Percentiles rank a stretch among this genome's conserved stretches.
Conservation (phyloP, 257 asterid genomes). For the Plectranthus barbatus region DNA sequence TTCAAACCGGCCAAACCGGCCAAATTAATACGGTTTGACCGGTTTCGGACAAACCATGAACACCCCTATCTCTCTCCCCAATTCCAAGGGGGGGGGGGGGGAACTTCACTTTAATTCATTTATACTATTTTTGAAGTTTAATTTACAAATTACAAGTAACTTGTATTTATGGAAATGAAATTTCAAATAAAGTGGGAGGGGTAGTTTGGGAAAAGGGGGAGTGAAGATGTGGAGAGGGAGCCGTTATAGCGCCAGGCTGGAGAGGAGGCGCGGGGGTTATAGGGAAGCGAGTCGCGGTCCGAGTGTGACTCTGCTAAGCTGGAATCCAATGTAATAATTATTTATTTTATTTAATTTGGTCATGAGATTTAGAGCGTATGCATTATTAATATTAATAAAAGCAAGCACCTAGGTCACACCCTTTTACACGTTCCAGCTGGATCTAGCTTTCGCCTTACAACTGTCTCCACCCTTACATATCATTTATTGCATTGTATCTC, state of each 20-base stretch:
- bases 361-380: neutral
- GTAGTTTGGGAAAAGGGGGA: neutral
- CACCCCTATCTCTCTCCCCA: too few species aligned
- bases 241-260: slow-evolving; percentile 22
- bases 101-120: too few species aligned
- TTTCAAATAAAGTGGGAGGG: too few species aligned
- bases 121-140: too few species aligned
- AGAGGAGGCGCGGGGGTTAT: neutral
- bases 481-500: neutral
- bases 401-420: slow-evolving; percentile 16
- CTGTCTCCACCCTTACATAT: neutral
- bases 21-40: too few species aligned
- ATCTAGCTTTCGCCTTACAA: slow-evolving; percentile 6
- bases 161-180: neutral
- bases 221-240: too few species aligned
- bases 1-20: too few species aligned
- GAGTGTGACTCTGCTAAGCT: neutral
- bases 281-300: slow-evolving; percentile 1
- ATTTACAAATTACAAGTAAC: too few species aligned
- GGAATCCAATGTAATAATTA: neutral
- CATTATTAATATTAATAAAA: too few species aligned
- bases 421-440: slow-evolving; percentile 20
- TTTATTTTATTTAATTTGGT: neutral
- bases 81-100: too few species aligned
- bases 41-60: too few species aligned